Evolutionary conservation across 1,284 basidiomycete genomes (phyloP), one percentile per base, ranked within the genome.

Genomic region (Ganoderma leucocontextum): DNA sequence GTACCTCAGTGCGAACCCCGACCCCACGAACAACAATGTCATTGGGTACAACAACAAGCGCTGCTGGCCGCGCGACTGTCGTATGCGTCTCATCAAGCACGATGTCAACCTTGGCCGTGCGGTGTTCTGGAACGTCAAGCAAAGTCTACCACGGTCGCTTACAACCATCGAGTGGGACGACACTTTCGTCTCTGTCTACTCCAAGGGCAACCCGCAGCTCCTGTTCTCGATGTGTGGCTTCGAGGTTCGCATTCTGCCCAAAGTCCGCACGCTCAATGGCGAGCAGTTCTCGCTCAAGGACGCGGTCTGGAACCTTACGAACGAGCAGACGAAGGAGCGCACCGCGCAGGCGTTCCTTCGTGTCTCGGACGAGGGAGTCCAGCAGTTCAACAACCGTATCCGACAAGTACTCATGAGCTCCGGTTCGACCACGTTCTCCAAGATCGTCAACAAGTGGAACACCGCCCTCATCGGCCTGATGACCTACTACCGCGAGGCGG

Each of bases 401-500:
- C 89, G 97, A 65, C 97, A 99, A 81, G 94, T 99, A 22, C 83
- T 99, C 72, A 99, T 99, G 98, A 96, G 96, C 75, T 99, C 98
- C 1, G 98, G 98, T 69, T 97, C 96, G 0, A 97, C 97, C 0
- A 99, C 98, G 0, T 99, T 99, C 88, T 96, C 95, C 70, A 99
- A 99, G 87, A 98, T 99, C 76, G 94, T 99, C 78, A 99, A 99
- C 86, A 99, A 99, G 84, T 98, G 96, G 96, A 99, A 98, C 81
- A 97, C 96, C 2, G 95, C 95, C 12, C 88, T 97, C 64, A 97
- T 97, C 73, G 95, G 95, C 70, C 83, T 97, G 41, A 96, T 98
- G 95, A 98, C 97, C 0, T 99, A 99, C 83, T 99, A 99, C 82
- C 95, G 97, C 71, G 97, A 99, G 79, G 97, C 97, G n/a, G 96